A percentile compares a stretch with the other conserved stretches of the same genome.
These are phyloP conservation scores for Artomyces pyxidatus DNA, from an alignment of 768 basidiomycete genomes.

Conservation along the genomic window DNA sequence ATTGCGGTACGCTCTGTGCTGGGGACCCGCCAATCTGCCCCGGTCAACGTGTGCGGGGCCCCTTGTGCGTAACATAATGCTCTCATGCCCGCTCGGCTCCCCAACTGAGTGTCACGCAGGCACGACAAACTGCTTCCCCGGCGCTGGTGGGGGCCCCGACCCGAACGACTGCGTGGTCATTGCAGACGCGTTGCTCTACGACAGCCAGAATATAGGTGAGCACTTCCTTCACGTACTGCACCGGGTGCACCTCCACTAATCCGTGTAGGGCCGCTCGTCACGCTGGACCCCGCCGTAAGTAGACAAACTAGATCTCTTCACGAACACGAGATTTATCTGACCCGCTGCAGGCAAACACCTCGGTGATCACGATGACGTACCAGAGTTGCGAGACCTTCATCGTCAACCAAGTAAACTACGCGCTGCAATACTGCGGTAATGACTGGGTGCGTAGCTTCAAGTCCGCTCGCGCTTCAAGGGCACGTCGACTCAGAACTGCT, in stretches of 20 bases:
- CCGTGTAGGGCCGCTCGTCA: constrained; percentile 17
- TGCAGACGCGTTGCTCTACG: constrained; percentile 38
- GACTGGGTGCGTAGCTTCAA: constrained; percentile 31
- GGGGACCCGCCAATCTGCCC: neutral
- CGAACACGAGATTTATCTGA: neutral
- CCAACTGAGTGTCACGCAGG: neutral
- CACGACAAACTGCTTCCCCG: constrained; percentile 38
- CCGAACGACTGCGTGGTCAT: constrained; percentile 41
- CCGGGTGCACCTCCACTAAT: neutral
- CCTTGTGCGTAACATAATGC: neutral
- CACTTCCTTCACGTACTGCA: neutral
- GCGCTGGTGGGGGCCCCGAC: constrained; percentile 32
- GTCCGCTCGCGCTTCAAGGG: neutral
- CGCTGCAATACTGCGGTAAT: constrained; percentile 36
- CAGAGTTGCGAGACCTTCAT: constrained; percentile 40
- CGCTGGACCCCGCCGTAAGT: constrained; percentile 6
- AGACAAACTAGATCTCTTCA: neutral
- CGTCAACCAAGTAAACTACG: constrained; percentile 34
- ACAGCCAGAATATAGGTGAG: constrained; percentile 33
- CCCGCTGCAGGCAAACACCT: constrained; percentile 20
- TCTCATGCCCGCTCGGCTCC: neutral
- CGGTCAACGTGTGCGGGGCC: neutral
- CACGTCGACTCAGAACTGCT: neutral
- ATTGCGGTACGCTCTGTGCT: neutral
- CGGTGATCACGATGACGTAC: constrained; percentile 34